phyloP scores from a whole-genome alignment of 1,284 basidiomycete species.

The Irpex sp. region DNA sequence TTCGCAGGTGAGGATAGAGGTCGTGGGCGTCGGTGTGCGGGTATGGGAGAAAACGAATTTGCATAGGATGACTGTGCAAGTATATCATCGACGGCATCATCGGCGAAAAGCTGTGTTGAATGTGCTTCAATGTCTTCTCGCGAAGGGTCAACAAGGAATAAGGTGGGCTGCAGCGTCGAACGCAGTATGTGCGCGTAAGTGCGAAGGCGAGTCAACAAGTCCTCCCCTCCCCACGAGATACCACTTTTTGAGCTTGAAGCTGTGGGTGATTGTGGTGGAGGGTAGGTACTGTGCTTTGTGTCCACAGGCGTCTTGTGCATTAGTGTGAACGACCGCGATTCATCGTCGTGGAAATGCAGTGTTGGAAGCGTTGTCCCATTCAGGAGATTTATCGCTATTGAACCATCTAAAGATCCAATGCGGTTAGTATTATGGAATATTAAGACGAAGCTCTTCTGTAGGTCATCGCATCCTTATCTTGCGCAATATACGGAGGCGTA shows the following conservation, averaged over 20 bases:
- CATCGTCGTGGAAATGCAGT: constrained; percentile 95
- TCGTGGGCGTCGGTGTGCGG: constrained; percentile 72
- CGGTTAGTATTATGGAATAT: constrained; percentile 4
- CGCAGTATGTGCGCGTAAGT: constrained; percentile 74
- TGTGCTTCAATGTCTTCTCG: constrained; percentile 88
- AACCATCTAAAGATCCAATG: constrained; percentile 50
- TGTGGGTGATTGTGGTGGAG: constrained; percentile 52
- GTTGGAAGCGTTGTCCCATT: constrained; percentile 89
- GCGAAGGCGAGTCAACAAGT: constrained; percentile 70
- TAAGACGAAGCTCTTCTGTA: not conserved
- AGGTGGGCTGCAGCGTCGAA: constrained; percentile 72
- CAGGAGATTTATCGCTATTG: constrained; percentile 79
- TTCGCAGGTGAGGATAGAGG: constrained; percentile 53
- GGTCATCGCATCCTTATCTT: too few species aligned
- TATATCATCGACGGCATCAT: constrained; percentile 81
- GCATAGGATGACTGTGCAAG: constrained; percentile 72
- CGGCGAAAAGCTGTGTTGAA: constrained; percentile 73
- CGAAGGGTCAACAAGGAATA: constrained; percentile 92
- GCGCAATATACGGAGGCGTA: too few species aligned
- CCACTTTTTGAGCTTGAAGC: constrained; percentile 34
- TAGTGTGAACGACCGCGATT: constrained; percentile 74
- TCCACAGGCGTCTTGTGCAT: constrained; percentile 38
- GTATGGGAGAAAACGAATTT: constrained; percentile 78
- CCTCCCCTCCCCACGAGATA: constrained; percentile 81
- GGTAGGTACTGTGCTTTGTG: constrained; percentile 48